These are phyloP conservation scores for Carex pumila DNA, from an alignment of 176 grass and related monocot species.

Conservation along the genomic window DNA sequence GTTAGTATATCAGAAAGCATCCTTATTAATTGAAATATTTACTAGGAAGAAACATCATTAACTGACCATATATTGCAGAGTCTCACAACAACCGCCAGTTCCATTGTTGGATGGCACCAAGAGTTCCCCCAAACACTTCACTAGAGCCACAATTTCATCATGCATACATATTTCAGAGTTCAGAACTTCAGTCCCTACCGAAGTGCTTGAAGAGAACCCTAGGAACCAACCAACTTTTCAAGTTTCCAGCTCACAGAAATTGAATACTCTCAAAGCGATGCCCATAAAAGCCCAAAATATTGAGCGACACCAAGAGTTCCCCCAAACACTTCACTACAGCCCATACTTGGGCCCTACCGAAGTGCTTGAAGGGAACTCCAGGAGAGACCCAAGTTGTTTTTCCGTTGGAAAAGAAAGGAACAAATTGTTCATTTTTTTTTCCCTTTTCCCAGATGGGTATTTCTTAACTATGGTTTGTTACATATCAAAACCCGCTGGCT, in stretches of 20 bases:
- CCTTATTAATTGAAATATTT: too few relatives aligned
- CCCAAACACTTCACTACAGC: slow-evolving; percentile 45
- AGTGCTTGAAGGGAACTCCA: slow-evolving; percentile 40
- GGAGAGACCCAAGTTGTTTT: slow-evolving; percentile 20
- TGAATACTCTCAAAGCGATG: neutral
- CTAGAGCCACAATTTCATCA: neutral
- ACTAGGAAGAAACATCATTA: neutral
- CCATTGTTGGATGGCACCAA: neutral
- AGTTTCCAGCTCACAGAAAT: neutral
- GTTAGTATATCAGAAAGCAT: too few relatives aligned
- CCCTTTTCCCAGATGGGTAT: neutral
- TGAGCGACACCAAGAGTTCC: slow-evolving; percentile 19
- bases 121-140: slow-evolving; percentile 63
- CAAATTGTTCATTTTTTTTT: neutral
- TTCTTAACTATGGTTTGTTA: neutral
- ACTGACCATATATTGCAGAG: neutral
- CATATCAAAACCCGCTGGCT: neutral
- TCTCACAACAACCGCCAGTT: neutral
- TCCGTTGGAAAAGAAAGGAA: too few relatives aligned
- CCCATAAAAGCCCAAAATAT: neutral
- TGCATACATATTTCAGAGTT: neutral
- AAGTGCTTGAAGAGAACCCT: slow-evolving; percentile 26
- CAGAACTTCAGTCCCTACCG: neutral
- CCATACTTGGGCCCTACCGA: neutral
- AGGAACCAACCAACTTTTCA: neutral